Evolutionary conservation across 2,329 filamentous ascomycete species (phyloP), one percentile per base, ranked within the genome.

Genomic region (Aspergillus sp.): DNA sequence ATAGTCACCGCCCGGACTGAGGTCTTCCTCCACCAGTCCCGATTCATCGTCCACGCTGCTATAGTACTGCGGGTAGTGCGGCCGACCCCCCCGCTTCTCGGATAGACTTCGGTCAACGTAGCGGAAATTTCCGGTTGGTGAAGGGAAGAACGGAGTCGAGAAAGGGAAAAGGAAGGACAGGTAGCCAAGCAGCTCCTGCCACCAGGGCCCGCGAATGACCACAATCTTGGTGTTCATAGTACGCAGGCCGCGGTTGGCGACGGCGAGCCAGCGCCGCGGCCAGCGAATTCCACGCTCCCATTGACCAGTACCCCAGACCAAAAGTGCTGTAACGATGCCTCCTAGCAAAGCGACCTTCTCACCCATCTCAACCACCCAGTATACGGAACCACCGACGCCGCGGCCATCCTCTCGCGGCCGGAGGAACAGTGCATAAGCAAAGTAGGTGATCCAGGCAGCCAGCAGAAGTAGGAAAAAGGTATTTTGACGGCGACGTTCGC

Each of bases 181-280:
- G 47, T 86, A 85, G 4, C 85, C 86, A 15, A 87, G 72, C 22
- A 85, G 65, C 64, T 96, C 91, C 51, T 82, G 81, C 80, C 85
- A 90, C 82, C 88, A 90, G 0, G 87, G 80, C 10, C 88, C 83
- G 60, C 87, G 83, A 47, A 94, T 86, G 48, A 97, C 79, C 46
- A 98, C 90, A 43, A 98, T 84, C 73, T 98, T 97, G 71, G 90
- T 88, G 70, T 98, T 98, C 80, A 97, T 95, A 47, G 81, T 86
- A 52, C 93, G 80, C 54, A 98, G 75, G 10, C 93, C 93, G 47
- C 93, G 80, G 66, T 98, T 98, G 35, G 90, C 87, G 52, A 90
- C 84, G 57, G 80, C 83, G 58, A 97, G 84, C 88, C 93, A 97
- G 57, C 89, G 82, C 47, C 91, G 78, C 44, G 93, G 93, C 90